These are phyloP conservation scores for Tilletia walkeri DNA, from an alignment of 1,284 basidiomycete genomes.

Conservation along the genomic window DNA sequence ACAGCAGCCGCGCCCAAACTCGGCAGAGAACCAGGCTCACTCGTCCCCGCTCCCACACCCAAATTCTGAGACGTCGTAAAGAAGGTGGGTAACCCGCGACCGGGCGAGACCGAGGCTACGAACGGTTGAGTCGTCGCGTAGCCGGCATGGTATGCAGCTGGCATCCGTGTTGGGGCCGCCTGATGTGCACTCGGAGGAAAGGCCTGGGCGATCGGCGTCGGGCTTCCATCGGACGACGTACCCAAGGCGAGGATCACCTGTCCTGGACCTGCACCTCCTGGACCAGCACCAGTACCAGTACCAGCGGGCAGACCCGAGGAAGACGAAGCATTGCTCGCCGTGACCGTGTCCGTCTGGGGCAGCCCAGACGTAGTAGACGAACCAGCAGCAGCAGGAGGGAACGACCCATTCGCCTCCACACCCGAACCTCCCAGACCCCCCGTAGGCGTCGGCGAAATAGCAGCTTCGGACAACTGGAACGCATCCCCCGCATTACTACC, in stretches of 20 bases:
- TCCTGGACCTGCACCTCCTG: not conserved
- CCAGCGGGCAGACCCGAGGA: too few species aligned
- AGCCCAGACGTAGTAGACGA: not conserved
- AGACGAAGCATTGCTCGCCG: not conserved
- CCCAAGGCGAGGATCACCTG: not conserved
- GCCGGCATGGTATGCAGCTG: not conserved
- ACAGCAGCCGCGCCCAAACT: not conserved
- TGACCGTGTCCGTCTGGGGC: constrained; percentile 9
- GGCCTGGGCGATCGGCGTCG: not conserved
- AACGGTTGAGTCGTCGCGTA: not conserved
- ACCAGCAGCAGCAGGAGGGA: too few species aligned
- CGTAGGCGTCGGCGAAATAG: not conserved
- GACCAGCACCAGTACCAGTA: too few species aligned
- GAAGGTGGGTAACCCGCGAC: not conserved
- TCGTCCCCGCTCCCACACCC: not conserved
- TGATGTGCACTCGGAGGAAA: constrained; percentile 3
- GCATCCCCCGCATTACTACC: constrained; percentile 5
- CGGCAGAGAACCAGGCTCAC: not conserved
- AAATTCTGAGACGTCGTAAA: constrained; percentile 6
- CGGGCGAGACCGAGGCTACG: constrained; percentile 8
- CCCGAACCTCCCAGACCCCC: not conserved
- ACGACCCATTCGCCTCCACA: not conserved
- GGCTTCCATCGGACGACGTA: not conserved
- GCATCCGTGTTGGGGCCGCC: not conserved
- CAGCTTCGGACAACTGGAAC: not conserved